Evolutionary conservation across 345 rosid genomes (phyloP).

Genomic region (Salix suchowensis): DNA sequence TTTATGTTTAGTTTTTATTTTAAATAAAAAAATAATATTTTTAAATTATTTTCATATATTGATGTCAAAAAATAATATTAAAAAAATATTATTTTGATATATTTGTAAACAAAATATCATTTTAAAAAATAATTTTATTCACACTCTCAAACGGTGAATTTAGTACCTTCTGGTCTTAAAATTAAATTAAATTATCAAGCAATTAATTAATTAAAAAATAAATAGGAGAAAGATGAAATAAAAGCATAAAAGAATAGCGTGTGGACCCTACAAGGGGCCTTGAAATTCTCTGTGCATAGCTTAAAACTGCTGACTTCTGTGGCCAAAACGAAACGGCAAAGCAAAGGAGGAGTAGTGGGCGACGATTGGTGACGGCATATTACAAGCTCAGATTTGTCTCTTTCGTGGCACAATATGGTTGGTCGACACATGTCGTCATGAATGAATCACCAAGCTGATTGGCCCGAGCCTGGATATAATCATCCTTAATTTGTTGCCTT

Average conservation of each 20-base stretch:
- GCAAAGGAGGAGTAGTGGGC: slow-evolving; percentile 39
- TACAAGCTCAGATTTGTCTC: slow-evolving; percentile 11
- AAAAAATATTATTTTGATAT: too few relatives aligned
- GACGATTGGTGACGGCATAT: slow-evolving; percentile 38
- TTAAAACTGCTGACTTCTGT: slow-evolving; percentile 51
- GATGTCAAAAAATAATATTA: too few relatives aligned
- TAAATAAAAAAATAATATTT: too few relatives aligned
- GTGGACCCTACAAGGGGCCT: slow-evolving; percentile 41
- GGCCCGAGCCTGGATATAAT: neutral
- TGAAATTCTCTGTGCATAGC: neutral
- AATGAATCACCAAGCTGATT: neutral
- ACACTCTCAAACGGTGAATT: too few relatives aligned
- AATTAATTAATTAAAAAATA: neutral
- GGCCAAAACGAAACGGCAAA: slow-evolving; percentile 43
- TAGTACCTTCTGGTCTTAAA: too few relatives aligned
- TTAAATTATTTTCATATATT: too few relatives aligned
- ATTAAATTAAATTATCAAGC: neutral
- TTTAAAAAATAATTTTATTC: too few relatives aligned
- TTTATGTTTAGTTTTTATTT: too few relatives aligned
- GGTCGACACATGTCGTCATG: slow-evolving; percentile 12
- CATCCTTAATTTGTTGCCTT: too few relatives aligned
- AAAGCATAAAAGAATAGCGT: slow-evolving; percentile 15
- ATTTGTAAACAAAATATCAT: too few relatives aligned
- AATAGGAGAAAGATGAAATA: neutral
- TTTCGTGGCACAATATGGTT: slow-evolving; percentile 15